Evolutionary conservation across 768 basidiomycete genomes (phyloP).

Genomic region (Inosperma sp.): DNA sequence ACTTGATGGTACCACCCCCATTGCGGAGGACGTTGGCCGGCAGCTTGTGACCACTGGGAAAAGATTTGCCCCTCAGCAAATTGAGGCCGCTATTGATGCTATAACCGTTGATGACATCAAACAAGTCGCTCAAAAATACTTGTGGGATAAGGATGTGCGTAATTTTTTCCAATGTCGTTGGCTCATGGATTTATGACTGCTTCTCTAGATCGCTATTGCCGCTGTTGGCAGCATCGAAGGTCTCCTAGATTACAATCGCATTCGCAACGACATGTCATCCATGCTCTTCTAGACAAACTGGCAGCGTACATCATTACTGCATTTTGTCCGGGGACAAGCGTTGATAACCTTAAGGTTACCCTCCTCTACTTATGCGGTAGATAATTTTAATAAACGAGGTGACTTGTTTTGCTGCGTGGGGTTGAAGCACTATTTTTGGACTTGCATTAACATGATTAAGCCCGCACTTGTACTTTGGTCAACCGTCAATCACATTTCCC

Average conservation of each 20-base stretch:
- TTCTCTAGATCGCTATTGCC: constrained; percentile 68
- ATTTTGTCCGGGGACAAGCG: too few species aligned
- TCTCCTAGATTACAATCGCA: constrained; percentile 90
- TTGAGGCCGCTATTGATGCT: constrained; percentile 87
- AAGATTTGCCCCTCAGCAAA: constrained; percentile 87
- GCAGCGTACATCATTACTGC: neutral
- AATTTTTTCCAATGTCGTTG: neutral
- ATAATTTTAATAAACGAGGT: constrained; percentile 7
- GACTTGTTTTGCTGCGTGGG: too few species aligned
- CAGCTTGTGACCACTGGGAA: constrained; percentile 93
- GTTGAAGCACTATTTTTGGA: too few species aligned
- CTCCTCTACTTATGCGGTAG: neutral
- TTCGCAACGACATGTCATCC: constrained; percentile 79
- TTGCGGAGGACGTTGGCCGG: constrained; percentile 98
- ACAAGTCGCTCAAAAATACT: constrained; percentile 91
- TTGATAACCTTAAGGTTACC: neutral
- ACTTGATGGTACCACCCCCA: constrained; percentile 92
- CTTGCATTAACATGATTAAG: too few species aligned
- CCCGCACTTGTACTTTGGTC: too few species aligned
- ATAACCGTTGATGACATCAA: constrained; percentile 87
- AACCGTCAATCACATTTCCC: too few species aligned
- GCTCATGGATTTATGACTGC: constrained; percentile 10
- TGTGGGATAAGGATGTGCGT: constrained; percentile 93
- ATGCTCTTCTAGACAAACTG: constrained; percentile 65
- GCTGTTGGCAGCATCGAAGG: constrained; percentile 90